phyloP scores from a whole-genome alignment of 192 early-diverging fungal species.

The Cladochytrium replicatum region DNA sequence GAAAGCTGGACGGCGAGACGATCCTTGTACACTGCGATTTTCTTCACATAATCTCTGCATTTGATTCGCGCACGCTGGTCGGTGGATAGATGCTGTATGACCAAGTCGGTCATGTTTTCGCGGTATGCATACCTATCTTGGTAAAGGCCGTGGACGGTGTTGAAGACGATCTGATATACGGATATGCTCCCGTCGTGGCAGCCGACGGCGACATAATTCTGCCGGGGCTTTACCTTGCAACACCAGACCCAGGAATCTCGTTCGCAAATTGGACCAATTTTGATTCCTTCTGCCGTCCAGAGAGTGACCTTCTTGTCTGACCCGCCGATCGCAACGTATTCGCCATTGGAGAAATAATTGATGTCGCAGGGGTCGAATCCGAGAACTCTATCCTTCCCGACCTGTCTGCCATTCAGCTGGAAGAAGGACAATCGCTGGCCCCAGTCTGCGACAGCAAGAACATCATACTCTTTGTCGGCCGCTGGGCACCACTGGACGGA shows the following conservation, averaged over 20 bases:
- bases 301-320: constrained; percentile 44
- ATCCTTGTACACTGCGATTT: constrained; percentile 46
- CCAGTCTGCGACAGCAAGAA: constrained; percentile 50
- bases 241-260: constrained; percentile 43
- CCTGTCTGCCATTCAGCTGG: constrained; percentile 37
- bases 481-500: constrained; percentile 42
- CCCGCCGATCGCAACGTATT: constrained; percentile 42
- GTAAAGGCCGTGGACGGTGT: constrained; percentile 50
- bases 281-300: constrained; percentile 46
- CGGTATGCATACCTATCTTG: constrained; percentile 47
- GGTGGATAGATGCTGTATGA: constrained; percentile 45
- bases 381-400: constrained; percentile 47
- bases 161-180: constrained; percentile 40
- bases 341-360: constrained; percentile 35
- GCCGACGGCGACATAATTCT: constrained; percentile 43
- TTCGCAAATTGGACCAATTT: constrained; percentile 36
- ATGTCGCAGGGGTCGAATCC: constrained; percentile 40
- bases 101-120: constrained; percentile 51
- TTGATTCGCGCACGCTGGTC: constrained; percentile 44
- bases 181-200: constrained; percentile 44
- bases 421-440: constrained; percentile 44
- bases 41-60: constrained; percentile 51
- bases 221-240: constrained; percentile 33
- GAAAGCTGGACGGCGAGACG: constrained; percentile 48
- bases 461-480: constrained; percentile 26